Base-by-base conservation (phyloP, 495 filamentous ascomycete genomes). In the Friedmanniomyces endolithicus region DNA sequence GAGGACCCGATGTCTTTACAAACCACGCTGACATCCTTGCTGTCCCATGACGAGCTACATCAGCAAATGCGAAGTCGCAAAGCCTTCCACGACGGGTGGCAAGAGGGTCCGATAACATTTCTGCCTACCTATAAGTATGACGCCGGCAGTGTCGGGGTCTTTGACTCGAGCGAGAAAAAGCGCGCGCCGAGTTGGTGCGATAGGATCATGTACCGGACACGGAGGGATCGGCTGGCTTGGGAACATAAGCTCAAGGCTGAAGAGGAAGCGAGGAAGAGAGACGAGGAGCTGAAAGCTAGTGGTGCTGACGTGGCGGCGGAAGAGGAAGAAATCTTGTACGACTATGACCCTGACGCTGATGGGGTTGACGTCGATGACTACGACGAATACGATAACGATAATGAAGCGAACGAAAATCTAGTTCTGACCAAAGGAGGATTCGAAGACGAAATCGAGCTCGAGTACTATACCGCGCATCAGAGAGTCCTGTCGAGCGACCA, bases 81-180 rank as follows among this genome's bases (percentile, higher is more conserved):
- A 65, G 79, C 83, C 6, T 95, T 97, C 56, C 80, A 92, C 54
- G 84, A 92, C 56, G 90, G 89, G 7, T 99, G 90, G 87, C 75
- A 76, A 25, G 94, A 99, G 71, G 94, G 94, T 0, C 73, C 78
- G 8, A 94, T 99, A 39, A 75, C 75, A 7, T 99, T 97, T 64
- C 64, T 96, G 27, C 94, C 94, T 12, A 94, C 90, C 0, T 99
- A 98, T 72, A 98, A 98, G 68, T 99, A 97, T 60, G 94, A 99
- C 63, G 76, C 92, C 35, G 94, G 94, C n/a, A 95, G 85, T 35
- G 82, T 96, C 52, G 87, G 87, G 3, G 76, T 85, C 55, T 97
- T 95, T 65, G 94, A 99, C 70, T 86, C 88, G 0, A 94, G 88
- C 56, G 94, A 95, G 61, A 99, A 97, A 73, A 80, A 83, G 48